Percentiles rank a stretch among this genome's conserved stretches.
Conservation (phyloP, 352 stramenopile genomes). For the Pythium plurisporium region DNA sequence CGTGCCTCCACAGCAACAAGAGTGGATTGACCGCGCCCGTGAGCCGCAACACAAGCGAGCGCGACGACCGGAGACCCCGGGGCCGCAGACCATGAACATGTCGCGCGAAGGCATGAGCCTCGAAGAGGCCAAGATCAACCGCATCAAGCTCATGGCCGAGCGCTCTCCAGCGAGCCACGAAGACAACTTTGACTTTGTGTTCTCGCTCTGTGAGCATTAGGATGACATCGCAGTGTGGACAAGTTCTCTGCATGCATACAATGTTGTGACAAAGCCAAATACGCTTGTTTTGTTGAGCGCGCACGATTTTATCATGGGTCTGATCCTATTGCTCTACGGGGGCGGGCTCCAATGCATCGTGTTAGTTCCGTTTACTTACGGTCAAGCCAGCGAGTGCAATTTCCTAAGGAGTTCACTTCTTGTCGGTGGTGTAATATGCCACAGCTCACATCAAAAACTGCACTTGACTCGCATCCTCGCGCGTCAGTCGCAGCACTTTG, state of each 20-base stretch:
- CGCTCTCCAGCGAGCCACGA: neutral
- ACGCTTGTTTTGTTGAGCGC: no score
- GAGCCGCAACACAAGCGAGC: neutral
- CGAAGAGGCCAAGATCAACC: constrained; percentile 11
- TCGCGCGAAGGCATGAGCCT: constrained; percentile 6
- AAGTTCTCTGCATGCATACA: no score
- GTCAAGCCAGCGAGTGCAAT: no score
- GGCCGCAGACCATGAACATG: neutral
- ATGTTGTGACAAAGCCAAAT: no score
- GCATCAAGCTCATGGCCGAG: constrained; percentile 12
- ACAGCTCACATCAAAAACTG: constrained; percentile 58
- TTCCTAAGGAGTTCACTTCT: no score
- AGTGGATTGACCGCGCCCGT: constrained; percentile 13
- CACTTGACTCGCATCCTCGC: constrained; percentile 78
- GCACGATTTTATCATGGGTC: no score
- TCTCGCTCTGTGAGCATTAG: constrained; percentile 19
- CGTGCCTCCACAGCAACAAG: constrained; percentile 29
- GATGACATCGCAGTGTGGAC: no score
- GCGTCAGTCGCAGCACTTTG: constrained; percentile 61
- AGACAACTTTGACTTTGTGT: constrained; percentile 1
- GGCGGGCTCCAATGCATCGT: no score
- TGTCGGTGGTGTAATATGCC: neutral
- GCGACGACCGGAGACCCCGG: neutral
- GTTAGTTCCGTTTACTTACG: no score
- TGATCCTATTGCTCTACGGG: no score